phyloP scores from a whole-genome alignment of 2,329 filamentous ascomycete genomes.

The Didymosphaeria variabile region DNA sequence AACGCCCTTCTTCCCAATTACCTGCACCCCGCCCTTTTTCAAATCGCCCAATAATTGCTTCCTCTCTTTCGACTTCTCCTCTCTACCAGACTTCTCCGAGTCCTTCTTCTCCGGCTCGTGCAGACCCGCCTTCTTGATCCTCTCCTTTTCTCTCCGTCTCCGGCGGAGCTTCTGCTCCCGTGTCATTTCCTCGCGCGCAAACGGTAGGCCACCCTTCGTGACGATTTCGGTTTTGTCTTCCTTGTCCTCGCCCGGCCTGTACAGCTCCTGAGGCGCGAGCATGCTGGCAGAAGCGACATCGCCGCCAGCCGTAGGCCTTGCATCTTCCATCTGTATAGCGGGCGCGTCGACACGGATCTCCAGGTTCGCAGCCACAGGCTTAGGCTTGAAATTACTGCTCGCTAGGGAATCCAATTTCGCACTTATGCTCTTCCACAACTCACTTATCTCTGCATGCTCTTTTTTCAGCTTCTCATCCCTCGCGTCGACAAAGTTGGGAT shows the following conservation, averaged over 20 bases:
- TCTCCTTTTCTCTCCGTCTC: constrained; percentile 85
- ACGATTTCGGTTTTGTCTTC: constrained; percentile 75
- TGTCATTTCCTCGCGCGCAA: constrained; percentile 85
- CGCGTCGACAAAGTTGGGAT: constrained; percentile 82
- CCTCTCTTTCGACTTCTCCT: constrained; percentile 68
- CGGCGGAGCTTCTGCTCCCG: constrained; percentile 83
- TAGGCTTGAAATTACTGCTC: constrained; percentile 96
- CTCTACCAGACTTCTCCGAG: constrained; percentile 52
- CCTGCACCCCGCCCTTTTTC: constrained; percentile 86
- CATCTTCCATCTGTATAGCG: constrained; percentile 94
- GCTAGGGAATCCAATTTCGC: constrained; percentile 86
- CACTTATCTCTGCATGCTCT: constrained; percentile 83
- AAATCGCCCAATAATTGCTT: constrained; percentile 71
- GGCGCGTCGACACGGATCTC: constrained; percentile 90
- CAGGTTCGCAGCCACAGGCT: constrained; percentile 79
- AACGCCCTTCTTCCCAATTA: constrained; percentile 90
- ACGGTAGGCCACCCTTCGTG: constrained; percentile 77
- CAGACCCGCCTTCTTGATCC: constrained; percentile 73
- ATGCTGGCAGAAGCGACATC: constrained; percentile 74
- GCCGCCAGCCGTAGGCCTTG: constrained; percentile 82
- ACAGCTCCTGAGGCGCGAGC: constrained; percentile 94
- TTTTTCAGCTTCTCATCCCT: constrained; percentile 82
- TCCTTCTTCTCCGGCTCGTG: constrained; percentile 55
- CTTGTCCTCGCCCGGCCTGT: constrained; percentile 74
- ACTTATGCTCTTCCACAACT: constrained; percentile 82